These are phyloP conservation scores for Sporormia fimetaria DNA, from an alignment of 495 filamentous ascomycete genomes.

Conservation along the genomic window DNA sequence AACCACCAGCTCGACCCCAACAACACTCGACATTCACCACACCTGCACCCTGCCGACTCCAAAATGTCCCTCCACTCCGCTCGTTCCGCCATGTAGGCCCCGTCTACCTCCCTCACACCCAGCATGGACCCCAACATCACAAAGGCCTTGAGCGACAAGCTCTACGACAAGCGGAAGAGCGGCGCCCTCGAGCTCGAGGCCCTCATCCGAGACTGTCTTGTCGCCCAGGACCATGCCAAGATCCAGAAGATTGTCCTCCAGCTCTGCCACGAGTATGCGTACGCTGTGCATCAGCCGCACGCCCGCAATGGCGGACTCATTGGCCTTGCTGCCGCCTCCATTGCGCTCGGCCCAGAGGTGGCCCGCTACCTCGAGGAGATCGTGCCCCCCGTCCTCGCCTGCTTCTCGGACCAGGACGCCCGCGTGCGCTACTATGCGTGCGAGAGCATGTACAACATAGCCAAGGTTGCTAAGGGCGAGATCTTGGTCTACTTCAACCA, in stretches of 20 bases:
- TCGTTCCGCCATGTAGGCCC: constrained; percentile 20
- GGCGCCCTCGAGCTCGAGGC: constrained; percentile 96
- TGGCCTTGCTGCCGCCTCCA: constrained; percentile 89
- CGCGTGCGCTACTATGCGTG: constrained; percentile 97
- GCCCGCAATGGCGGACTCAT: constrained; percentile 95
- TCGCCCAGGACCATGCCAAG: constrained; percentile 60
- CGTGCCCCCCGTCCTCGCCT: constrained; percentile 94
- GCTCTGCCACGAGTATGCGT: constrained; percentile 95
- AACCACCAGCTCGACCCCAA: background rate
- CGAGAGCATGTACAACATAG: constrained; percentile 99
- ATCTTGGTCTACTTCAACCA: constrained; percentile 94
- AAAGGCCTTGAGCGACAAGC: constrained; percentile 88
- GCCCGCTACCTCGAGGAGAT: constrained; percentile 84
- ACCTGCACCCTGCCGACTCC: background rate
- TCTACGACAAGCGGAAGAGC: constrained; percentile 94
- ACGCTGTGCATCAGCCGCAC: constrained; percentile 94
- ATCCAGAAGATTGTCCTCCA: constrained; percentile 84
- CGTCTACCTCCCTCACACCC: background rate
- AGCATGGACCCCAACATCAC: constrained; percentile 81
- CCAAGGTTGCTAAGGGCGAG: constrained; percentile 97
- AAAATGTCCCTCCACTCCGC: background rate
- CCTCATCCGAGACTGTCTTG: constrained; percentile 74
- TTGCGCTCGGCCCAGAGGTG: constrained; percentile 80
- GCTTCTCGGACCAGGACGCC: constrained; percentile 97
- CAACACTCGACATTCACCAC: background rate